Percentiles rank a stretch among this genome's conserved stretches.
Conservation (phyloP, 805 yeast genomes). For the Candida multigemmis region DNA sequence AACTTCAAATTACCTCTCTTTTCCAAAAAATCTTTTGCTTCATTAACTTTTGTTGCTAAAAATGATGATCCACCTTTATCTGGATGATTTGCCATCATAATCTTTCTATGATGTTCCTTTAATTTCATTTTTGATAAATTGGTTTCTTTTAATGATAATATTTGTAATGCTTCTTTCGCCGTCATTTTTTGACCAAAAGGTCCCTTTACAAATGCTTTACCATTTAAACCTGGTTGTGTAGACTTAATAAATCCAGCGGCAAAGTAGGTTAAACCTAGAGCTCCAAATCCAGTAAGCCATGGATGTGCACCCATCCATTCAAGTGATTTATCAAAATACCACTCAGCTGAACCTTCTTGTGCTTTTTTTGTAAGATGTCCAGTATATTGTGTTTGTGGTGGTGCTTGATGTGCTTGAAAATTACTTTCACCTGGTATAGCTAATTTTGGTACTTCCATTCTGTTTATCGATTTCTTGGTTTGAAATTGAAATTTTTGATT, state of each 20-base stretch:
- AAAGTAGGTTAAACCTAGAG: conserved; percentile 52
- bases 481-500: no score
- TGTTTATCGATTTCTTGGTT: no score
- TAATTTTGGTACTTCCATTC: conserved; percentile 49
- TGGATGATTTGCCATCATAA: conserved; percentile 88
- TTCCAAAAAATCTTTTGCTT: conserved; percentile 79
- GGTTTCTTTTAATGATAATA: conserved; percentile 66
- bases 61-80: conserved; percentile 91
- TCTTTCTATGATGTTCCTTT: conserved; percentile 71
- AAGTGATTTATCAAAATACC: conserved; percentile 54
- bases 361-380: conserved; percentile 35
- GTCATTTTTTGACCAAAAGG: conserved; percentile 90
- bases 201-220: conserved; percentile 70
- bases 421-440: conserved; percentile 45
- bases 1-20: conserved; percentile 48
- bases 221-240: conserved; percentile 58
- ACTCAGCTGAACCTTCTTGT: conserved; percentile 42
- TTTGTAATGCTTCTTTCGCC: conserved; percentile 80
- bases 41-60: conserved; percentile 85
- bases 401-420: conserved; percentile 9
- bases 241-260: conserved; percentile 60
- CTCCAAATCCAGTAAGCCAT: conserved; percentile 61
- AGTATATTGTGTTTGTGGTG: conserved; percentile 16
- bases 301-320: conserved; percentile 71
- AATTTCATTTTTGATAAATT: conserved; percentile 54